Base-by-base conservation (phyloP, 805 yeast genomes). In the Saccharomycopsis schoenii region DNA sequence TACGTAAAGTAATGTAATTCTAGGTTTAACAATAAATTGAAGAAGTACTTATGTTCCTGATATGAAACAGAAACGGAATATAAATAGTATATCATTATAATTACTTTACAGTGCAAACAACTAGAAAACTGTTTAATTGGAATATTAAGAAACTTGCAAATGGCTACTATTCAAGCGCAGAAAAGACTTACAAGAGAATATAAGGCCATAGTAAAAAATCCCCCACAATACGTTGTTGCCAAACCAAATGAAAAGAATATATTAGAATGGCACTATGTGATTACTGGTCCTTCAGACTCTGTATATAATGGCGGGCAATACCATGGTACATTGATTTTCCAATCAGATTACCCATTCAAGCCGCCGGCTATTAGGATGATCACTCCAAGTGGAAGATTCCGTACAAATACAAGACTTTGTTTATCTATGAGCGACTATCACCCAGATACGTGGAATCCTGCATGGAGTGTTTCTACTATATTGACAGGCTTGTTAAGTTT, bases 391-490 rank as follows among this genome's bases (percentile, higher is more conserved):
- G 97, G 97, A 3, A 77, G 97, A 58, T 92, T 92, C 71, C 82
- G 84, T 62, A 81, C 90, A 61, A 89, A 89, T 70, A 84, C 90
- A 2, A 76, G 97, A 57, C 77, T 92, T 34, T 92, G 98, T 73
- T 76, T 92, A 57, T 84, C 92, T n/a, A 91, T 92, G 86, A 86
- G 96, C 68, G 97, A 92, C 73, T 92, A 83, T 72, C 98, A 92
- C 68, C 97, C 97, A 2, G 94, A 91, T 71, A 76, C 87, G 1
- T 92, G 98, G 98, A 91, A 92, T 71, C 97, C 98, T 1, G 90
- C 96, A 6, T 92, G 97, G 97, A 84, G 91, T 55, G 97, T 92
- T 29, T 78, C 89, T 40, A 91, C 97, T 0, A 92, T 92, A 21
- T 77, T 92, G 67, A 88, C 85, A 11, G 98, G 97, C 0, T 75